Base-by-base conservation (phyloP, 345 rosid genomes). In the Gossypium turneri region DNA sequence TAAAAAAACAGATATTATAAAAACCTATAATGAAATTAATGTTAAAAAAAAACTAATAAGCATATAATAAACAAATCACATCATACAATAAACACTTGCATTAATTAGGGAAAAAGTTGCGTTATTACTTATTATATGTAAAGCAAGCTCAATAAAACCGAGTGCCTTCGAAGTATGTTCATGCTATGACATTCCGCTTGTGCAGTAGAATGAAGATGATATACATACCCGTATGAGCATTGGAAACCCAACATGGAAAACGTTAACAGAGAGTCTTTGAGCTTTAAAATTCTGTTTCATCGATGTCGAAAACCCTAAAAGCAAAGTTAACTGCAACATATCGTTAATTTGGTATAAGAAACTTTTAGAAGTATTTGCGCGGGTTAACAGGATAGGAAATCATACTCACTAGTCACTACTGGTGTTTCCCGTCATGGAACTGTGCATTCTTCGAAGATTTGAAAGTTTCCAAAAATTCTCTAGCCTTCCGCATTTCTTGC, bases 361-460 rank as follows among this genome's bases (percentile, higher is more conserved):
- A 34, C 41, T 34, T 34, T 34, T 34, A 34, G 41, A 34, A 34
- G 41, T 34, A 34, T 34, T 34, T 15, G 17, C 9, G n/a, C 57
- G 10, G 22, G 17, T 53, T 53, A 17, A 16, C 41, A 1, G 57
- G 20, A 56, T 56, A 56, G 27, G 12, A 9, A 25, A 24, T 15
- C 8, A 7, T 15, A 13, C 57, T 53, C 20, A 51, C 55, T 17
- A 77, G 87, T 73, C 81, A 78, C 88, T 75, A 85, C 38, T 84
- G 51, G 86, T 94, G 96, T 73, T 91, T 94, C 73, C 97, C 98
- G 7, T 92, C 98, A 82, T 92, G 87, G 72, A 94, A 91, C 73
- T 94, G 98, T 45, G 97, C 97, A 75, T 94, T 94, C 83, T 85
- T 86, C 12, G 97, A 91, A n/a, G 98, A 94, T 81, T 92, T 94